A percentile compares a stretch with the other conserved stretches of the same genome.
Evolutionary conservation across 148 eudicot species (phyloP).

Genomic region (Fagopyrum tataricum): DNA sequence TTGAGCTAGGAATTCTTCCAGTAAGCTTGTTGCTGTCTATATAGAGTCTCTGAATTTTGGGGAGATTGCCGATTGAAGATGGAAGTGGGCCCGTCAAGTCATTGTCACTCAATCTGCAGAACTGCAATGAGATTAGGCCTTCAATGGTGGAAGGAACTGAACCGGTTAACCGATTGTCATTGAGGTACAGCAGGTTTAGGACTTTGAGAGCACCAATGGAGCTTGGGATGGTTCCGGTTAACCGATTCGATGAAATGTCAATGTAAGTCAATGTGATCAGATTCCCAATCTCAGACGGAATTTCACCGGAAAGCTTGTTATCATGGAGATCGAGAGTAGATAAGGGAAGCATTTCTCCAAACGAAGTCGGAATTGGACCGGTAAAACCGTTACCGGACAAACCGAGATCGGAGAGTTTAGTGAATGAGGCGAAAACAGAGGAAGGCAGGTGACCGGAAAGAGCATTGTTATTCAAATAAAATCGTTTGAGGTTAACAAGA

Average conservation of each 20-base stretch:
- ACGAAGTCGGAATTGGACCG: constrained; percentile 47
- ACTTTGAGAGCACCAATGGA: constrained; percentile 48
- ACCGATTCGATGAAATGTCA: constrained; percentile 53
- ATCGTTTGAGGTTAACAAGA: constrained; percentile 30
- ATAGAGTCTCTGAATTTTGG: constrained; percentile 35
- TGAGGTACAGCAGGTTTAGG: constrained; percentile 31
- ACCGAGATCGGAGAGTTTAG: constrained; percentile 35
- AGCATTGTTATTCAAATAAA: constrained; percentile 38
- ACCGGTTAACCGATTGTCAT: constrained; percentile 42
- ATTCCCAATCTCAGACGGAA: constrained; percentile 47
- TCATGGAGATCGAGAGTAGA: constrained; percentile 43
- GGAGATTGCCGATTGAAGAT: constrained; percentile 39
- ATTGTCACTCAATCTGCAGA: constrained; percentile 35
- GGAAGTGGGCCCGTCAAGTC: constrained; percentile 44
- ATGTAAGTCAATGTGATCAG: constrained; percentile 30
- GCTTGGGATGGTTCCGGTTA: constrained; percentile 45
- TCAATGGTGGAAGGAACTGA: constrained; percentile 46
- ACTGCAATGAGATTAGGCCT: constrained; percentile 38
- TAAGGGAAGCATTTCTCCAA: constrained; percentile 29
- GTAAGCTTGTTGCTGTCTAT: constrained; percentile 51
- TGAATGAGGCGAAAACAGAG: constrained; percentile 25
- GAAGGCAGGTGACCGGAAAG: constrained; percentile 40
- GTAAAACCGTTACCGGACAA: constrained; percentile 45
- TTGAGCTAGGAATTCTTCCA: constrained; percentile 47
- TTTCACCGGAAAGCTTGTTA: constrained; percentile 35